Percentiles rank a stretch among this genome's conserved stretches.
Evolutionary conservation across 2,329 filamentous ascomycete species (phyloP).

Genomic region (Botrytis fragariae): DNA sequence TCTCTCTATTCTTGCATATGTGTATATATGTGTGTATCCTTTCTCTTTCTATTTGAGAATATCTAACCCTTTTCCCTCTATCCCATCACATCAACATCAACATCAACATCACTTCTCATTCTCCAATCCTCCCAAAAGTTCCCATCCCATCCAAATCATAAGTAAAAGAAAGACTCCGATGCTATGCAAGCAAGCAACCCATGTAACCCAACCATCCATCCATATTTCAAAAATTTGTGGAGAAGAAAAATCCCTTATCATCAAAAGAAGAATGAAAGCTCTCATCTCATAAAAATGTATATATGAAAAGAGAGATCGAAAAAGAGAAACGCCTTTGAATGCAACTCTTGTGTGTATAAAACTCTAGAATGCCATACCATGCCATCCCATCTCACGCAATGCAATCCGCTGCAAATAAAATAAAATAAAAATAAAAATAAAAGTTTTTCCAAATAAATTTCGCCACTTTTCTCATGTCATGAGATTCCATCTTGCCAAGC

Average conservation of each 20-base stretch:
- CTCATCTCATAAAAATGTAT: background rate
- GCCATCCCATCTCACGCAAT: background rate
- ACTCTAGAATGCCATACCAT: background rate
- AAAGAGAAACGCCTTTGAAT: background rate
- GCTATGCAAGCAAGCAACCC: background rate
- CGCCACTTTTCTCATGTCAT: background rate
- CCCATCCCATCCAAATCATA: background rate
- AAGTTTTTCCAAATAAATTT: background rate
- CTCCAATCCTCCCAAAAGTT: background rate
- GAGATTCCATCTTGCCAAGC: constrained; percentile 11
- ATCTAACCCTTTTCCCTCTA: background rate
- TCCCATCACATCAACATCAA: too few relatives aligned
- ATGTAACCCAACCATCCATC: background rate
- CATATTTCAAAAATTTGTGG: background rate
- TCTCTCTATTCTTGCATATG: background rate
- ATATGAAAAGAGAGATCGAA: too few relatives aligned
- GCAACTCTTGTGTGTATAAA: background rate
- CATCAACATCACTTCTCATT: background rate
- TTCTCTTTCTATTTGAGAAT: background rate
- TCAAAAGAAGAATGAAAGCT: background rate
- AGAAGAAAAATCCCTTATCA: background rate
- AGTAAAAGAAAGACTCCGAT: background rate
- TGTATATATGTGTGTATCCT: background rate
- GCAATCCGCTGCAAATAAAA: background rate
- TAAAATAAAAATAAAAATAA: background rate